Percentiles rank a stretch among this genome's conserved stretches.
These are phyloP conservation scores for Xylariaceae sp. DNA, from an alignment of 2,329 filamentous ascomycete genomes.

Conservation along the genomic window DNA sequence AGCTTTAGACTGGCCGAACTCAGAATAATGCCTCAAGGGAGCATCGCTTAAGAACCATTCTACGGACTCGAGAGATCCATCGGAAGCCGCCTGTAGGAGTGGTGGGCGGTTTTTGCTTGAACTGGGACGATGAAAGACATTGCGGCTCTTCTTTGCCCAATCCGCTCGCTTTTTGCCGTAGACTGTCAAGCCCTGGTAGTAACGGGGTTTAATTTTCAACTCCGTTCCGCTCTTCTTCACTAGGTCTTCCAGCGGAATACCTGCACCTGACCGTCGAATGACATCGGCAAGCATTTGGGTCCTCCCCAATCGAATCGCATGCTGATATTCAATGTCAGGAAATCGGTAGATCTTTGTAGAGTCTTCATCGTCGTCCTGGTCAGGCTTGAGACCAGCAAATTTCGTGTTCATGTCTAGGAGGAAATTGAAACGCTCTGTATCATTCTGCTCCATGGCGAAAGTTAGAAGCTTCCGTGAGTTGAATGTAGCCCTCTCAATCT, in stretches of 20 bases:
- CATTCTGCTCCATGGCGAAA: conserved; percentile 51
- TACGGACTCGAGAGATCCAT: conserved; percentile 62
- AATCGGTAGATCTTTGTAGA: conserved; percentile 39
- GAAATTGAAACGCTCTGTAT: conserved; percentile 52
- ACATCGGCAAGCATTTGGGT: conserved; percentile 59
- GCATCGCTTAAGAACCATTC: conserved; percentile 77
- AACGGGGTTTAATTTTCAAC: conserved; percentile 62
- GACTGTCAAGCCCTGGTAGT: conserved; percentile 75
- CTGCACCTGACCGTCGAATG: conserved; percentile 65
- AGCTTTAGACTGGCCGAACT: conserved; percentile 60
- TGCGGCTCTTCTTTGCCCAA: conserved; percentile 66
- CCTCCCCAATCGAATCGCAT: conserved; percentile 47
- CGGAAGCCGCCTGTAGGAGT: conserved; percentile 55
- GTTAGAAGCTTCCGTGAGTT: conserved; percentile 33
- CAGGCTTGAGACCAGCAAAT: conserved; percentile 39
- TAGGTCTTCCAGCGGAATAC: conserved; percentile 66
- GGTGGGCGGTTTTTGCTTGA: conserved; percentile 51
- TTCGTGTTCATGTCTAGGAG: conserved; percentile 54
- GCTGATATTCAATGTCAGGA: conserved; percentile 39
- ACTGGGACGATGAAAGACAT: conserved; percentile 37
- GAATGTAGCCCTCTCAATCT: conserved; percentile 22
- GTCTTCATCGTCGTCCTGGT: conserved; percentile 28
- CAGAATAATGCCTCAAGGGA: conserved; percentile 63
- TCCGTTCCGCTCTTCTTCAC: conserved; percentile 64
- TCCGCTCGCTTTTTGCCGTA: conserved; percentile 53